These are phyloP conservation scores for Tylopilus vinaceipallidus DNA, from an alignment of 768 basidiomycete genomes.

Conservation along the genomic window DNA sequence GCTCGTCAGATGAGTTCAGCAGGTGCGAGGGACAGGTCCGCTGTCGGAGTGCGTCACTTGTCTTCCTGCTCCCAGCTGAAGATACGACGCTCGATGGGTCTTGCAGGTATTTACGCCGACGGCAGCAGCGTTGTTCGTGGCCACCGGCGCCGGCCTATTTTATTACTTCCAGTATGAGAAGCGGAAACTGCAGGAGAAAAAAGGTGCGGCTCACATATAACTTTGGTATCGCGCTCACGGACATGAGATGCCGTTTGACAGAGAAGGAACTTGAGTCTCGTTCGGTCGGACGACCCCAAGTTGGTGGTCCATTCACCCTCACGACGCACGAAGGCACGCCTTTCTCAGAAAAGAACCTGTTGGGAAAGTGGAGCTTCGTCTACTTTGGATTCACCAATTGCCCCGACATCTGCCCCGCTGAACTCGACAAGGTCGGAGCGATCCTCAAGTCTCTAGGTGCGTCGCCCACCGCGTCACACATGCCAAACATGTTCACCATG, in stretches of 20 bases:
- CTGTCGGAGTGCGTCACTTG: too few species aligned
- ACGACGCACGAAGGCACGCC: slow-evolving; percentile 47
- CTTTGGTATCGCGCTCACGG: background rate
- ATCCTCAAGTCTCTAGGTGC: slow-evolving; percentile 73
- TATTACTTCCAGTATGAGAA: slow-evolving; percentile 92
- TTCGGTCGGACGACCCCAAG: slow-evolving; percentile 78
- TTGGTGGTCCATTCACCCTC: slow-evolving; percentile 89
- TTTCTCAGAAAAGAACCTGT: slow-evolving; percentile 76
- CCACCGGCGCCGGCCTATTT: slow-evolving; percentile 77
- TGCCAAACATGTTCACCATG: slow-evolving; percentile 10
- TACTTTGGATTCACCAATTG: slow-evolving; percentile 99
- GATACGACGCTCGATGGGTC: background rate
- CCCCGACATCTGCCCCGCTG: slow-evolving; percentile 97
- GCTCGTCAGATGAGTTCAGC: too few species aligned
- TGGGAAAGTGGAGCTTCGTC: slow-evolving; percentile 88
- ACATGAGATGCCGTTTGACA: slow-evolving; percentile 44
- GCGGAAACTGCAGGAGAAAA: slow-evolving; percentile 67
- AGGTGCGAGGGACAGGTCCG: too few species aligned
- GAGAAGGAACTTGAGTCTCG: slow-evolving; percentile 73
- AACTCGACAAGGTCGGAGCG: slow-evolving; percentile 89
- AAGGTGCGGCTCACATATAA: slow-evolving; percentile 47
- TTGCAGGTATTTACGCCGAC: slow-evolving; percentile 87
- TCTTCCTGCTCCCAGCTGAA: too few species aligned
- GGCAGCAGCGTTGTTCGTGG: slow-evolving; percentile 81
- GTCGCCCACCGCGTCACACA: slow-evolving; percentile 18